Base-by-base conservation (phyloP, 1,284 basidiomycete genomes). In the Agroathelia rolfsii region DNA sequence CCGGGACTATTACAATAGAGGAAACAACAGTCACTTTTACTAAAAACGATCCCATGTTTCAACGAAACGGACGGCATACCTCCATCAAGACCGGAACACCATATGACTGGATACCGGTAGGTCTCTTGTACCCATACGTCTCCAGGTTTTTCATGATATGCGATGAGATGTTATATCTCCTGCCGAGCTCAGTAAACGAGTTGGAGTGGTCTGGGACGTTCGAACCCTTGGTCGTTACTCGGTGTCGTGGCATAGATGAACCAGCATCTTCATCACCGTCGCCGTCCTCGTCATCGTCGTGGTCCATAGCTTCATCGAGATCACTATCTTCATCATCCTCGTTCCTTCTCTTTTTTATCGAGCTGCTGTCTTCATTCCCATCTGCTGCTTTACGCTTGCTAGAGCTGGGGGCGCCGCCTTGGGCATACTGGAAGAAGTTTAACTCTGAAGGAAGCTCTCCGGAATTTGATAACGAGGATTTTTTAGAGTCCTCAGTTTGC, bases 381-480 rank as follows among this genome's bases (percentile, higher is more conserved):
- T 43, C 41, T 4, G 28, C 40, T 8, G 45, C 41, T 43, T 69
- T 73, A 27, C 67, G 61, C 42, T 82, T 80, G 24, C 47, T 54
- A 15, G 53, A n/a, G n/a, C n/a, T n/a, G n/a, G n/a, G n/a, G n/a
- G n/a, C 47, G n/a, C 58, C 64, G 26, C 62, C 66, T 41, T 73
- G 63, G 1, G 79, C 76, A 44, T 87, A 87, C 43, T 83, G 86
- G 61, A 93, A 94, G 55, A 92, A 92, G 53, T 95, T 85, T 3
- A 94, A 66, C 41, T 84, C 83, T 2, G 65, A 47, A 0, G 90
- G 90, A 12, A 93, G 68, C 43, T 68, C 69, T 16, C 58, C 66
- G 20, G 58, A 51, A 14, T 48, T 44, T 1, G 40, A 37, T 38
- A 49, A 42, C 15, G 41, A 26, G 11, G n/a, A n/a, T n/a, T 39